Percentiles rank a stretch among this genome's conserved stretches.
Conservation (phyloP, 345 rosid genomes). For the Pugionium dolabratum region DNA sequence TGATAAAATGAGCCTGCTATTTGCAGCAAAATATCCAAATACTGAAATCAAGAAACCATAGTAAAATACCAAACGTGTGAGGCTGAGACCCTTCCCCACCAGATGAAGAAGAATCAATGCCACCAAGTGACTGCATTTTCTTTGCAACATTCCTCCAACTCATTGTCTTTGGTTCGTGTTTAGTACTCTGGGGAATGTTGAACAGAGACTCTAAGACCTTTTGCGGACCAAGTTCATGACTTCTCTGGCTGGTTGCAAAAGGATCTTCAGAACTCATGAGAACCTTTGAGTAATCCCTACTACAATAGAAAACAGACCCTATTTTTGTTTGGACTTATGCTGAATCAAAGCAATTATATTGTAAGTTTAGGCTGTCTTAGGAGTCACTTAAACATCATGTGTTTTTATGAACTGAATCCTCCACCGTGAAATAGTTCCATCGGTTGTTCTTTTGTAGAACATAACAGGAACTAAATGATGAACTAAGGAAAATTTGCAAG, state of each 20-base stretch:
- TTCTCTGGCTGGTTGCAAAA: constrained; percentile 44
- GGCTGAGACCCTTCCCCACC: constrained; percentile 47
- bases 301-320: constrained; percentile 6
- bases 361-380: constrained; percentile 6
- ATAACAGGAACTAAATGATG: not conserved
- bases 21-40: constrained; percentile 12
- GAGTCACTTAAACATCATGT: constrained; percentile 7
- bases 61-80: constrained; percentile 45
- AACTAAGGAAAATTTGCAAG: constrained; percentile 4
- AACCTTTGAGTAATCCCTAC: constrained; percentile 58
- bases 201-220: constrained; percentile 82
- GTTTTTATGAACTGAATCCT: constrained; percentile 18
- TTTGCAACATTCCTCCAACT: constrained; percentile 83
- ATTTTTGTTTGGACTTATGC: constrained; percentile 3
- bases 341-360: constrained; percentile 3
- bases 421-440: not conserved
- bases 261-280: constrained; percentile 48
- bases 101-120: constrained; percentile 49
- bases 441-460: not conserved
- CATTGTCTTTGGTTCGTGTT: constrained; percentile 71
- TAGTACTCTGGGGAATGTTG: constrained; percentile 60
- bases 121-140: constrained; percentile 69
- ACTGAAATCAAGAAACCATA: constrained; percentile 8
- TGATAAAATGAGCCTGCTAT: constrained; percentile 27
- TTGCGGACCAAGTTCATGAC: constrained; percentile 57